phyloP scores from a whole-genome alignment of 495 filamentous ascomycete species.

The Niebla homalea region DNA sequence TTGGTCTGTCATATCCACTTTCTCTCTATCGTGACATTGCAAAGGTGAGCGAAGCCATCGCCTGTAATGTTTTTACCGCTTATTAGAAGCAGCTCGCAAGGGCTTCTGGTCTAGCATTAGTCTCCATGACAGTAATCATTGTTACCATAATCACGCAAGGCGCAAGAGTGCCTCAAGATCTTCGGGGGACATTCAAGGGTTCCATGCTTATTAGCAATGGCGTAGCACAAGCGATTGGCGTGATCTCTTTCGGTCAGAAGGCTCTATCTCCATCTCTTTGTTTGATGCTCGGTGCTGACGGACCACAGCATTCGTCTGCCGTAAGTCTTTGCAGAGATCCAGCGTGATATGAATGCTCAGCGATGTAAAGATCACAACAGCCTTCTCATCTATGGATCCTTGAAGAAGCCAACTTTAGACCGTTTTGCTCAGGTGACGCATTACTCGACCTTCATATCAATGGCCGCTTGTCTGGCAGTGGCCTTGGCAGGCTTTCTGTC shows the following conservation, averaged over 20 bases:
- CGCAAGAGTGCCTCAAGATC: constrained; percentile 51
- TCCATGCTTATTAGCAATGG: constrained; percentile 64
- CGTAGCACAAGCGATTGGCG: constrained; percentile 88
- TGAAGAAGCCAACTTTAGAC: constrained; percentile 87
- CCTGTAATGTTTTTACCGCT: too few relatives aligned
- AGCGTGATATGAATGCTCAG: not conserved
- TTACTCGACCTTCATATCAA: constrained; percentile 76
- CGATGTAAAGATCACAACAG: constrained; percentile 67
- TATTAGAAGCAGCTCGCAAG: constrained; percentile 57
- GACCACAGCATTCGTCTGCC: constrained; percentile 67
- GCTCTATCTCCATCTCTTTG: not conserved
- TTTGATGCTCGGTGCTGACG: constrained; percentile 22
- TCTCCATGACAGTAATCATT: constrained; percentile 85
- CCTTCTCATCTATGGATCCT: constrained; percentile 90
- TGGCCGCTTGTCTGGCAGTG: constrained; percentile 79
- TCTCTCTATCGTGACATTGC: constrained; percentile 93
- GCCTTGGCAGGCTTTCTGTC: constrained; percentile 80
- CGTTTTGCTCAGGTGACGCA: constrained; percentile 87
- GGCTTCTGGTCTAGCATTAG: constrained; percentile 78
- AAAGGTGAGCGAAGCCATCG: constrained; percentile 45
- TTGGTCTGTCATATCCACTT: constrained; percentile 82
- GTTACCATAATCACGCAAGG: constrained; percentile 82
- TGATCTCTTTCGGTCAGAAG: constrained; percentile 82
- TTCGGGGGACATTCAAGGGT: constrained; percentile 52
- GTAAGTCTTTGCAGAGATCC: constrained; percentile 29